These are phyloP conservation scores for Solanum ossicruentum DNA, from an alignment of 257 asterid genomes.

Conservation along the genomic window DNA sequence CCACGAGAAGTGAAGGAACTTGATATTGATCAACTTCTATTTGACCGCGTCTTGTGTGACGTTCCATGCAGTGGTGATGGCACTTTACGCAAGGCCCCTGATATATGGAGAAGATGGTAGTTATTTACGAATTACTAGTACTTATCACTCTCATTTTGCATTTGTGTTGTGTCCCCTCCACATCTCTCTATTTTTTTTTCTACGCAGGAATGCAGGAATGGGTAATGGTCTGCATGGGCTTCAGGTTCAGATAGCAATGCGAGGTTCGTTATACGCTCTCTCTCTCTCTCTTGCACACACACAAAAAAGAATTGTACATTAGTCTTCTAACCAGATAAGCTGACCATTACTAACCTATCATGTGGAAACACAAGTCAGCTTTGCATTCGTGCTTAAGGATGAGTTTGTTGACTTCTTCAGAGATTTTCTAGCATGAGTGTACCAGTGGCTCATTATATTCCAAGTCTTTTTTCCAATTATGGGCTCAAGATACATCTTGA, in stretches of 20 bases:
- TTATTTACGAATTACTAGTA: neutral
- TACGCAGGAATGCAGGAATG: constrained; percentile 67
- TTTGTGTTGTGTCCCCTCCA: neutral
- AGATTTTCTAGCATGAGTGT: neutral
- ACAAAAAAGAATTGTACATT: neutral
- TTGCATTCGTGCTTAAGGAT: neutral
- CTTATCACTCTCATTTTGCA: neutral
- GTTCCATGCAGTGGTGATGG: constrained; percentile 99
- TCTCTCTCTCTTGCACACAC: neutral
- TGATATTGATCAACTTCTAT: constrained; percentile 57
- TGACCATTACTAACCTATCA: neutral
- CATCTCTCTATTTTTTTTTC: neutral
- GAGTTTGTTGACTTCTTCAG: neutral
- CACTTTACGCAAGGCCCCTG: constrained; percentile 97
- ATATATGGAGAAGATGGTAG: constrained; percentile 97
- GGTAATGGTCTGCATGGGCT: constrained; percentile 92
- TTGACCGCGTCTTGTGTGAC: constrained; percentile 97
- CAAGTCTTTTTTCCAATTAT: neutral
- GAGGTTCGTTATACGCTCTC: constrained; percentile 35
- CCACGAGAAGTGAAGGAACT: constrained; percentile 26
- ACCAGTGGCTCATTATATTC: neutral
- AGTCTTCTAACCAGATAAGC: neutral
- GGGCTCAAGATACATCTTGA: neutral
- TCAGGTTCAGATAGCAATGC: constrained; percentile 93
- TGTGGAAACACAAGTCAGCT: neutral